A percentile compares a stretch with the other conserved stretches of the same genome.
These are phyloP conservation scores for Agaricus subrufescens DNA, from an alignment of 768 basidiomycete genomes.

Conservation along the genomic window DNA sequence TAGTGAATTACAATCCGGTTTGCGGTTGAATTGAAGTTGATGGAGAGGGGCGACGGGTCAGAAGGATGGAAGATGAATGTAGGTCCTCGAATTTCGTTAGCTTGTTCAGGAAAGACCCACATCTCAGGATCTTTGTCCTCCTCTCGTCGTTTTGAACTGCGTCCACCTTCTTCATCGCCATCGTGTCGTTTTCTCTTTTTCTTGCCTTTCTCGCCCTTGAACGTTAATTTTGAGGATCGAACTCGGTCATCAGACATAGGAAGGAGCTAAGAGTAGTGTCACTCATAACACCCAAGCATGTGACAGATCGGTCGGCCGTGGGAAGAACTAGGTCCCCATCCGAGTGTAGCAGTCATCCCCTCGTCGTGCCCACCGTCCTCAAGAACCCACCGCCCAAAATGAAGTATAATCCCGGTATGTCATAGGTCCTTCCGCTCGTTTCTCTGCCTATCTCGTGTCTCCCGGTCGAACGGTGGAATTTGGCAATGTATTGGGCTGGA, in stretches of 20 bases:
- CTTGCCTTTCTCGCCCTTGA: slow-evolving; percentile 83
- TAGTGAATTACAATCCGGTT: slow-evolving; percentile 63
- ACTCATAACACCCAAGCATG: slow-evolving; percentile 28
- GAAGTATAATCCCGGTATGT: slow-evolving; percentile 85
- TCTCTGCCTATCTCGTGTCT: slow-evolving; percentile 16
- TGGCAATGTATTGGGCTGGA: slow-evolving; percentile 45
- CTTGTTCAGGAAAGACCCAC: slow-evolving; percentile 73
- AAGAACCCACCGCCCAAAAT: slow-evolving; percentile 52
- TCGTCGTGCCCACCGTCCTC: slow-evolving; percentile 55
- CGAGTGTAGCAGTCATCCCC: slow-evolving; percentile 13
- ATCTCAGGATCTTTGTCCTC: slow-evolving; percentile 68
- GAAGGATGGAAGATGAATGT: slow-evolving; percentile 83
- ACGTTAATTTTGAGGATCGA: slow-evolving; percentile 74
- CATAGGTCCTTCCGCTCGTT: slow-evolving; percentile 18
- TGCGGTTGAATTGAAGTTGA: slow-evolving; percentile 77
- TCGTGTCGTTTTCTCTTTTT: slow-evolving; percentile 76
- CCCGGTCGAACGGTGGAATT: slow-evolving; percentile 23
- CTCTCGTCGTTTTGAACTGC: slow-evolving; percentile 42
- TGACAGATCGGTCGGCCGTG: slow-evolving; percentile 28
- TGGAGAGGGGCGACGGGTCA: slow-evolving; percentile 68
- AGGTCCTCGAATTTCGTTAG: slow-evolving; percentile 79
- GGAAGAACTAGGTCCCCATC: slow-evolving; percentile 20
- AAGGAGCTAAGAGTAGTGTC: neutral
- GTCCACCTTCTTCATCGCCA: slow-evolving; percentile 43
- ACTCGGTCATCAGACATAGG: slow-evolving; percentile 39